Percentiles rank a stretch among this genome's conserved stretches.
phyloP scores from a whole-genome alignment of 2,329 filamentous ascomycete genomes.

The Massarina eburnea region DNA sequence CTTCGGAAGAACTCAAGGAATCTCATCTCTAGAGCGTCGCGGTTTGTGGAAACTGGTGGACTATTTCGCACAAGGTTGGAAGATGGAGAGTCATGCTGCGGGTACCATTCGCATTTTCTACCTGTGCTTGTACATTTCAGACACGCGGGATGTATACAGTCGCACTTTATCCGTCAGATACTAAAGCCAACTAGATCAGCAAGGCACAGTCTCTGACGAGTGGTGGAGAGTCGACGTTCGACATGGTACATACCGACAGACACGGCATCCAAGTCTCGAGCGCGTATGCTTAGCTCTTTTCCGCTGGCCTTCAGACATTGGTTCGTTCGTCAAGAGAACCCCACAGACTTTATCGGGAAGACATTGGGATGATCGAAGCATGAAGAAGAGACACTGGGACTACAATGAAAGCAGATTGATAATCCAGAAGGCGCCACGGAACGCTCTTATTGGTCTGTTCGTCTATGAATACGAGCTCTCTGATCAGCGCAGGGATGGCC shows the following conservation, averaged over 20 bases:
- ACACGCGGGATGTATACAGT: background rate
- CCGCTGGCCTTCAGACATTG: background rate
- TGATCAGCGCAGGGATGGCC: background rate
- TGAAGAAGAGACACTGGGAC: background rate
- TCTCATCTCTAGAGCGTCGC: background rate
- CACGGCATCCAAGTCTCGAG: background rate
- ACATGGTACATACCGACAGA: constrained; percentile 1
- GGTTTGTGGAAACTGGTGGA: background rate
- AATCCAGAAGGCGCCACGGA: background rate
- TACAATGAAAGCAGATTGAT: background rate
- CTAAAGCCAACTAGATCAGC: background rate
- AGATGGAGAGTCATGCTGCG: background rate
- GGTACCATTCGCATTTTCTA: background rate
- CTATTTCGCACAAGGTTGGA: background rate
- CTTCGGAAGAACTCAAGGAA: background rate
- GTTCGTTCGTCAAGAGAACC: background rate
- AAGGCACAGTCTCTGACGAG: background rate
- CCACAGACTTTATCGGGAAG: background rate
- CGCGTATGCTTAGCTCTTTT: constrained; percentile 1
- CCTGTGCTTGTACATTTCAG: background rate
- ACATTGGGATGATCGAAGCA: background rate
- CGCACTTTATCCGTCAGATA: background rate
- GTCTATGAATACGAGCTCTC: background rate
- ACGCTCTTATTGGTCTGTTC: background rate
- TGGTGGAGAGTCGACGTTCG: background rate